Evolutionary conservation across 345 rosid genomes (phyloP), one percentile per base, ranked within the genome.

Genomic region (Psidium friedrichsthalianum): DNA sequence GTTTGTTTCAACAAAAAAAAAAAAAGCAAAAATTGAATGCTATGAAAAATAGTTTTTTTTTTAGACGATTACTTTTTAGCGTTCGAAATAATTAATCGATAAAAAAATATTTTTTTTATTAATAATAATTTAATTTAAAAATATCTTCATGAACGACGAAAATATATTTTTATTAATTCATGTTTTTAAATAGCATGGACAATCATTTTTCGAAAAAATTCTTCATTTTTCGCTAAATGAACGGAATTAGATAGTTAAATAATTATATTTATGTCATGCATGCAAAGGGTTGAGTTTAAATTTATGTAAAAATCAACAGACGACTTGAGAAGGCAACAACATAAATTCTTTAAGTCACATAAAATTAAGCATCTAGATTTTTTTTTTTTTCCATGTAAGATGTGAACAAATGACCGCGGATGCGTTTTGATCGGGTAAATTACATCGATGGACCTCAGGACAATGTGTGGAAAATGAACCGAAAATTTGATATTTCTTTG

Each of bases 41-140:
- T 1, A 13, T 27, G 7, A 14, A 27, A 59, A 59, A 6, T 59
- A 6, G 12, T 12, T 0, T n/a, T 0, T 27, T n/a, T n/a, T n/a
- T 2, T 4, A 32, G 32, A 29, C 6, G 3, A 15, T 29, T 29
- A 3, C 36, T 7, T 61, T 29, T 27, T 61, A 61, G 15, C 1
- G 8, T 27, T 29, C 14, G 12, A 61, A 61, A 61, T 6, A 61
- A 29, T 8, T 14, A 15, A 61, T 61, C 18, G 6, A 8, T 61
- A 9, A 58, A n/a, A 5, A 6, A 6, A 3, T 0, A 7, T 16
- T 32, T 64, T 32, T 3, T 4, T 64, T 32, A 64, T 32, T 6
- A 0, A 32, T 0, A 8, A 32, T 2, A 54, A 16, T 20, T 54
- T 18, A 54, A 16, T 1, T 54, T 0, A 9, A 54, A 54, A 18